phyloP scores from a whole-genome alignment of 176 grass and related monocot species.

The Juncus effusus region DNA sequence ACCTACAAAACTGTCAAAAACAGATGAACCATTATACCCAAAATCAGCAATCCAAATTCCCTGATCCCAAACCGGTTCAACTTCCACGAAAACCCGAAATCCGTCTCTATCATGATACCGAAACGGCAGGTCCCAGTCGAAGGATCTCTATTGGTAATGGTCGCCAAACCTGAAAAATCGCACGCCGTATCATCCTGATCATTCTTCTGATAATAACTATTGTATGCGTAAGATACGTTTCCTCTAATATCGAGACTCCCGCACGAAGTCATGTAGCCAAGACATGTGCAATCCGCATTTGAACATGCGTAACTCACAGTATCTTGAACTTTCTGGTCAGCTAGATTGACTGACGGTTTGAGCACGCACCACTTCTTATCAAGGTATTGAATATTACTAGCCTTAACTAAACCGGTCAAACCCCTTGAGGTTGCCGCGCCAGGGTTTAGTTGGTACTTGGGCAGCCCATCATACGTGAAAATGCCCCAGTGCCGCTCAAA shows the following conservation, averaged over 20 bases:
- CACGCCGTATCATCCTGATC: slow-evolving; percentile 94
- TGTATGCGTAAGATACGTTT: slow-evolving; percentile 89
- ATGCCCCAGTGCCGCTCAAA: slow-evolving; percentile 98
- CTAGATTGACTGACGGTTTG: slow-evolving; percentile 57
- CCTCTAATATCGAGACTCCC: slow-evolving; percentile 57
- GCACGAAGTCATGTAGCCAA: slow-evolving; percentile 86
- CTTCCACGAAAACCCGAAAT: slow-evolving; percentile 57
- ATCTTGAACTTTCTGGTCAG: slow-evolving; percentile 36
- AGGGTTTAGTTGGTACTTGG: slow-evolving; percentile 71
- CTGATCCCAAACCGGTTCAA: slow-evolving; percentile 3
- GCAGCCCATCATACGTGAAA: slow-evolving; percentile 77
- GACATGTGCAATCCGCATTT: slow-evolving; percentile 83
- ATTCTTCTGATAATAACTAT: slow-evolving; percentile 93
- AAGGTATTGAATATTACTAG: slow-evolving; percentile 57
- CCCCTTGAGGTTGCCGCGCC: slow-evolving; percentile 30
- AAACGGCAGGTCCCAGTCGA: slow-evolving; percentile 82
- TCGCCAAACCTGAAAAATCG: slow-evolving; percentile 68
- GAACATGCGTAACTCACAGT: slow-evolving; percentile 71
- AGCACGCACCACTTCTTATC: slow-evolving; percentile 94
- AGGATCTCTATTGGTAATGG: slow-evolving; percentile 65
- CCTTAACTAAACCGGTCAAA: slow-evolving; percentile 32
- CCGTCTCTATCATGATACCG: slow-evolving; percentile 76
- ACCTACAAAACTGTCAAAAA: slow-evolving; percentile 21
- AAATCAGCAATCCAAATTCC: slow-evolving; percentile 26
- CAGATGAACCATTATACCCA: slow-evolving; percentile 22